These are phyloP conservation scores for Cladophialophora chaetospira DNA, from an alignment of 2,329 filamentous ascomycete species.

Conservation along the genomic window DNA sequence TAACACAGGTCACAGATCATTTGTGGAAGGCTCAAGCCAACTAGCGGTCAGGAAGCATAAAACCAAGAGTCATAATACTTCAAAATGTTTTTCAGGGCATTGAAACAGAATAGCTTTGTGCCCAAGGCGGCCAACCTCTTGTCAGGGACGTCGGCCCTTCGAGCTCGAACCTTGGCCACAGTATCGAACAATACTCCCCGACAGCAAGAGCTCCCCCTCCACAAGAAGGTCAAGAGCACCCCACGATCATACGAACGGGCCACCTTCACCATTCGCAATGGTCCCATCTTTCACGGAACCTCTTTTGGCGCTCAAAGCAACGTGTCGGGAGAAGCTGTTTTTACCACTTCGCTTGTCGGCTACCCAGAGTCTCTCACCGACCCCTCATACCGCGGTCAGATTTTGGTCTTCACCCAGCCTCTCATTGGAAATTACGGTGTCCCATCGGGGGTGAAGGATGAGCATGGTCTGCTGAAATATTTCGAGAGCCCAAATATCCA, in stretches of 20 bases:
- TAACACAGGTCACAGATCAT: constrained; percentile 53
- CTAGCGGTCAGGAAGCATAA: constrained; percentile 45
- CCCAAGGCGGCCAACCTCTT: constrained; percentile 48
- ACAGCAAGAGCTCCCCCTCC: constrained; percentile 26
- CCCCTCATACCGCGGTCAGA: constrained; percentile 74
- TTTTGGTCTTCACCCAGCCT: constrained; percentile 96
- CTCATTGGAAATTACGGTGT: constrained; percentile 99
- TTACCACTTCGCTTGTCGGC: constrained; percentile 95
- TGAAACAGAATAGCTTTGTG: constrained; percentile 55
- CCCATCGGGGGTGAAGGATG: constrained; percentile 79
- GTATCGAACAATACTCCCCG: constrained; percentile 40
- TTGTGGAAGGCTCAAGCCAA: constrained; percentile 69
- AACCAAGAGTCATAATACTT: constrained; percentile 34
- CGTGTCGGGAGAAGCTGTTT: constrained; percentile 96
- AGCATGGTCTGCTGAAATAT: constrained; percentile 90
- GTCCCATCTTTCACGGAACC: constrained; percentile 92
- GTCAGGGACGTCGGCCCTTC: constrained; percentile 37
- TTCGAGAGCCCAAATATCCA: constrained; percentile 98
- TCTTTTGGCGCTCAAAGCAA: constrained; percentile 96
- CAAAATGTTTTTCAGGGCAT: constrained; percentile 58
- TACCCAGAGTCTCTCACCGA: constrained; percentile 87
- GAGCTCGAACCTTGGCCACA: constrained; percentile 37
- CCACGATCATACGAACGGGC: constrained; percentile 74
- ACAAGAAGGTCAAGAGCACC: constrained; percentile 56
- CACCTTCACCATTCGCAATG: constrained; percentile 94